Base-by-base conservation (phyloP, 2,329 filamentous ascomycete species). In the Alternaria gaisen region DNA sequence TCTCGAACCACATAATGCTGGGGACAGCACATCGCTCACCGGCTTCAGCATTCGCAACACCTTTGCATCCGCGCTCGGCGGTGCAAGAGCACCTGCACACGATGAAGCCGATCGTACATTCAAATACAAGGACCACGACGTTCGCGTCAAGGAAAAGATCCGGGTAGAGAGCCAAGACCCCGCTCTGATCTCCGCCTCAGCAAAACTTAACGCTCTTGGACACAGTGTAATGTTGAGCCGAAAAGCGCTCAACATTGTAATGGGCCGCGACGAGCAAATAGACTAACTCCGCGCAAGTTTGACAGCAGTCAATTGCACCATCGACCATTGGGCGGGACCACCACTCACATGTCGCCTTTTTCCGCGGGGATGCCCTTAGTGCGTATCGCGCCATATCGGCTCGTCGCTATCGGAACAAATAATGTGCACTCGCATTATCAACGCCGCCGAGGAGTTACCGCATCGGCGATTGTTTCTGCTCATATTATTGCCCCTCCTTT, bases 131-230 rank as follows among this genome's bases (percentile, higher is more conserved):
- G 86, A 87, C 5, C 85, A 88, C 57, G 88, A 95, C 63, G 93
- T 97, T 3, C 90, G 88, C 65, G 94, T 98, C 46, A 88, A 90
- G 68, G 94, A 97, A 77, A 97, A 97, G 81, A 87, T 97, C 5
- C 86, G 91, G 41, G 90, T 97, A 2, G 94, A 97, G 78, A 94
- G 88, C 71, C 92, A 93, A 56, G 94, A 98, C 77, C 94, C 94
- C 1, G 94, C 89, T 69, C 77, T 97, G 66, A 89, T 97, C 76
- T 90, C 91, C 36, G 84, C 95, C 34, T 90, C 92, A 77, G 90
- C 93, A 5, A 97, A 97, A 80, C 82, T 97, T 68, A 88, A 86
- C 30, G 93, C 91, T 5, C 80, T 97, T 58, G 89, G 91, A 64
- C 87, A 93, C 70, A 90, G 89, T 63, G 84, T 97, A 20, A 83